Evolutionary conservation across 2,329 filamentous ascomycete species (phyloP), one percentile per base, ranked within the genome.

Genomic region (Pseudocercospora fijiensis): DNA sequence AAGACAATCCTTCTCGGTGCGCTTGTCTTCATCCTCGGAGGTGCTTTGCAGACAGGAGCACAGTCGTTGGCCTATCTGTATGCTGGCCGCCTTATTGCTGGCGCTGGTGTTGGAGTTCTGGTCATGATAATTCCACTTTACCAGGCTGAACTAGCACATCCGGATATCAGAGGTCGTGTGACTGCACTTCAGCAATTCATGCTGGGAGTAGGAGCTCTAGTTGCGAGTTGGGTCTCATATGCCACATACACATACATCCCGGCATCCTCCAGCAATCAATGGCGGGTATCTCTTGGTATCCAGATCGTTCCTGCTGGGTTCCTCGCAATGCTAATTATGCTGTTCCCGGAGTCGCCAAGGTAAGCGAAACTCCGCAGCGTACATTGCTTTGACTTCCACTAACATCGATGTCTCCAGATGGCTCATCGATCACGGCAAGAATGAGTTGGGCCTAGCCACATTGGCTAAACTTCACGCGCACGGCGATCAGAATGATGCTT

Each of bases 131-230:
- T 89, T 41, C 86, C 90, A 1, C 77, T 93, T 0, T 94, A 92
- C 74, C 90, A 93, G 74, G 90, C 89, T 22, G 91, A 95, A 72
- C 83, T 94, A 24, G 87, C 88, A 3, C 91, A 94, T 74, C 91
- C 91, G 1, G 84, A 83, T 63, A 94, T 94, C 71, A 85, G 91
- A 75, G 91, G 90, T 11, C 82, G 87, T 66, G 84, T 95, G 30
- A 92, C 90, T 0, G 85, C 86, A 28, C 80, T 94, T 3, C 90
- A 93, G 75, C 90, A 93, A 71, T 92, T 93, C 73, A 93, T 93
- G 90, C 76, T 94, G 58, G 90, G 90, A 0, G 84, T 94, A 27
- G 91, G 91, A 62, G 81, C 89, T 16, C 83, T 95, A 1, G 78
- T 87, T 16, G 90, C 91, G 0, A 83, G 86, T 0, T 92, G 90